Evolutionary conservation across 2,329 filamentous ascomycete species (phyloP).

Genomic region (Verticillium zaregamsianum): DNA sequence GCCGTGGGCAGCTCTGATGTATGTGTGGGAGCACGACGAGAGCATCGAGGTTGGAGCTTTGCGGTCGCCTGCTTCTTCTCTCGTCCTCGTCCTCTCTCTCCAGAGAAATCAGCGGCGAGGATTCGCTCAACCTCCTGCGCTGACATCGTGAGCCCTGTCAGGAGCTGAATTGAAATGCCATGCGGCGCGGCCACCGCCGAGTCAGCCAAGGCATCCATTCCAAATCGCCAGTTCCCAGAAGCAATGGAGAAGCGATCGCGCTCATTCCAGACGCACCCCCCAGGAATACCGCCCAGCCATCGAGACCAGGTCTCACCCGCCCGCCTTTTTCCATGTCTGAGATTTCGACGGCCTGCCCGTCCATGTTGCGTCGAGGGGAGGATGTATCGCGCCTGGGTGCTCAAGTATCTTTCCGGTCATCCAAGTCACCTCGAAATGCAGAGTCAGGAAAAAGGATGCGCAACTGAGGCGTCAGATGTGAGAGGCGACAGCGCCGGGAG

Average conservation of each 20-base stretch:
- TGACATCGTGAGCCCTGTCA: background rate
- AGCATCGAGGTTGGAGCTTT: no score
- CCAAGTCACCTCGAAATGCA: background rate
- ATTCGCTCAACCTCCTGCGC: background rate
- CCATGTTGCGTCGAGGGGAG: background rate
- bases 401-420: background rate
- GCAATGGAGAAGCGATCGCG: background rate
- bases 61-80: background rate
- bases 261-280: background rate
- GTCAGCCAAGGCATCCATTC: background rate
- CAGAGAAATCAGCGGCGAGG: background rate
- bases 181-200: background rate
- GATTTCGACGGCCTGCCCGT: background rate
- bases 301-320: background rate
- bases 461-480: background rate
- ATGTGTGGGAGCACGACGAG: no score
- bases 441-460: background rate
- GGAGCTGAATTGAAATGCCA: background rate
- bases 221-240: background rate
- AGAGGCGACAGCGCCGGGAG: background rate
- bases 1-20: no score
- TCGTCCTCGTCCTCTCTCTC: background rate
- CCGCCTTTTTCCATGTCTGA: background rate
- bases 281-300: background rate
- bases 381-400: background rate